These are phyloP conservation scores for Hymenoscyphus salicellus DNA, from an alignment of 2,329 filamentous ascomycete genomes.

Conservation along the genomic window DNA sequence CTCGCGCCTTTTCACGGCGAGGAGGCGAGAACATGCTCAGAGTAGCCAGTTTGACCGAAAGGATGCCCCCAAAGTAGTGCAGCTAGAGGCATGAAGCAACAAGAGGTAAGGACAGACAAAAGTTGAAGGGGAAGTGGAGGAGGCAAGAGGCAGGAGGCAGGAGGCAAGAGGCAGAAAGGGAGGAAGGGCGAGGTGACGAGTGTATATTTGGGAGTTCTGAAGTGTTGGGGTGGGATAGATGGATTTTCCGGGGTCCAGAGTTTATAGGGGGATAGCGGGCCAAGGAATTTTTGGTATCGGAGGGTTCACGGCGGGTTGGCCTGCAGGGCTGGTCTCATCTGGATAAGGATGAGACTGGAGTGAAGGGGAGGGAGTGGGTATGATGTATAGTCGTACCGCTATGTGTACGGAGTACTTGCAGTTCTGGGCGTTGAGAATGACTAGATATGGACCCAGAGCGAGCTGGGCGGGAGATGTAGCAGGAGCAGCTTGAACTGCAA, in stretches of 20 bases:
- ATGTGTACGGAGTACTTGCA: background rate
- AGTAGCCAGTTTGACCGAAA: constrained; percentile 21
- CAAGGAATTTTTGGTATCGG: background rate
- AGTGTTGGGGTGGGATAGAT: constrained; percentile 1
- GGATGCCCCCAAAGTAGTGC: constrained; percentile 25
- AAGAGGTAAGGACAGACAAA: constrained; percentile 17
- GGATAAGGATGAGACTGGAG: background rate
- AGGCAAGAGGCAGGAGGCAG: background rate
- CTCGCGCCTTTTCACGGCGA: constrained; percentile 31
- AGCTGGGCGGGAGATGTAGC: background rate
- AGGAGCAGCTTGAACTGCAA: background rate
- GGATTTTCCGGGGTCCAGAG: constrained; percentile 3
- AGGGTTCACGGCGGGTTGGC: background rate
- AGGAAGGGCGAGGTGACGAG: background rate
- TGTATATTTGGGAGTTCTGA: background rate
- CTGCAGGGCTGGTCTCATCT: constrained; percentile 1
- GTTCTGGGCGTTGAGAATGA: background rate
- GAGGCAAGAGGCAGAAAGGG: background rate
- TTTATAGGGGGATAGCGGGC: background rate
- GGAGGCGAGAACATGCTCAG: constrained; percentile 32
- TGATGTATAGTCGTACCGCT: background rate
- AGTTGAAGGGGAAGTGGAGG: background rate
- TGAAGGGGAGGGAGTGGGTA: background rate
- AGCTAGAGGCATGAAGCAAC: constrained; percentile 26
- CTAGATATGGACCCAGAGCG: background rate